Evolutionary conservation across 306 rosid genomes (phyloP), one percentile per base, ranked within the genome.

Genomic region (Ziziphus jujuba): DNA sequence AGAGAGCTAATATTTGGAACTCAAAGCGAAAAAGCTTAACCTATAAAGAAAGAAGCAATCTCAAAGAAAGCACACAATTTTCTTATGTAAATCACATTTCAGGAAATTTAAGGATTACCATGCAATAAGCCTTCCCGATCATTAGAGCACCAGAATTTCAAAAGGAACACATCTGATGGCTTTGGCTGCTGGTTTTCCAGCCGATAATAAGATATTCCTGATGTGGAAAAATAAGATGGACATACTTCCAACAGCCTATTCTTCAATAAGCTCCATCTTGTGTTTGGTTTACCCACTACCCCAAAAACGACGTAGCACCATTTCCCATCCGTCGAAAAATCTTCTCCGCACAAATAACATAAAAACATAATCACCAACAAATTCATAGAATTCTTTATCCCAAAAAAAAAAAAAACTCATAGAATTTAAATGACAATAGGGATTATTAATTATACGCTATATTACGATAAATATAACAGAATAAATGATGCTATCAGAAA

Each of bases 301-400:
- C 87, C 82, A 7, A 82, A 78, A 36, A 85, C 82, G 55, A 79
- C 0, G 74, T 74, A 85, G 82, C 91, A 85, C 87, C 91, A 85
- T 50, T 77, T 85, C 56, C 87, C 91, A 67, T 85, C 85, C 28
- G 91, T 85, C 15, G 73, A 66, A 52, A 63, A 38, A 75, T 85
- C 91, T 85, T 50, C 71, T 40, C 43, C 52, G 25, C 24, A 60
- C 34, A 10, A 62, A 58, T 17, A 7, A 3, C 33, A 24, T 4
- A n/a, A 59, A 35, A 57, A 11, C 43, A 1, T 2, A 50, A 50
- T 34, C 35, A 73, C 57, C 4, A 28, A 1, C 24, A 17, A 57
- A 12, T 15, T 47, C 47, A 56, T 7, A 50, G 60, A 59, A 12
- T 51, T 57, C n/a, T n/a, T n/a, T n/a, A n/a, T n/a, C n/a, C n/a